Evolutionary conservation across 2,329 filamentous ascomycete species (phyloP).

Genomic region (Akanthomyces lecanii): DNA sequence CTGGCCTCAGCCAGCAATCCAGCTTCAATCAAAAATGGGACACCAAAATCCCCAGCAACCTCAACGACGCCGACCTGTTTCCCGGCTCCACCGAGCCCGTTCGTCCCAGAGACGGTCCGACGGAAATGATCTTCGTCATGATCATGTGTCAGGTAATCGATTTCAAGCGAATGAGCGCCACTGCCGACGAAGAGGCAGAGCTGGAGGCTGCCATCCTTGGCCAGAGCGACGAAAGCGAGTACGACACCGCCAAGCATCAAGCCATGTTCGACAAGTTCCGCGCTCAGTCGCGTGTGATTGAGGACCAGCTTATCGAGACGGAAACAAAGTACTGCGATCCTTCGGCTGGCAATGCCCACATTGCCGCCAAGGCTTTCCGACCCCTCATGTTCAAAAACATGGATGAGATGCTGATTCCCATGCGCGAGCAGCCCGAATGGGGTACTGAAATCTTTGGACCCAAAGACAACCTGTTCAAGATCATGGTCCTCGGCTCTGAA

Average conservation of each 20-base stretch:
- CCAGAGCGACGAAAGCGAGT: constrained; percentile 33
- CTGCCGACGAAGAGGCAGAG: constrained; percentile 38
- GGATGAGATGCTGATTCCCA: constrained; percentile 42
- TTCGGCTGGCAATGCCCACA: constrained; percentile 49
- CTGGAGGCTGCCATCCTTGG: constrained; percentile 49
- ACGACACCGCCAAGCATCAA: constrained; percentile 26
- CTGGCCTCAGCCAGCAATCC: constrained; percentile 49
- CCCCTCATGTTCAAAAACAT: constrained; percentile 48
- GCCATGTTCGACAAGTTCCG: constrained; percentile 40
- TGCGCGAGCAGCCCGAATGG: constrained; percentile 45
- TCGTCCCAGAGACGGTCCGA: constrained; percentile 51
- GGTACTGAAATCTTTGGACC: constrained; percentile 45
- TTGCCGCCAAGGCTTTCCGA: constrained; percentile 45
- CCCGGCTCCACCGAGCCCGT: constrained; percentile 49
- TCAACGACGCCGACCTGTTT: constrained; percentile 56
- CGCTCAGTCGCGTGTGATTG: constrained; percentile 38
- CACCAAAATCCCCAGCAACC: constrained; percentile 51
- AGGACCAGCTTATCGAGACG: constrained; percentile 40
- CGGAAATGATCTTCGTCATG: constrained; percentile 57
- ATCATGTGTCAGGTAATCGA: constrained; percentile 47
- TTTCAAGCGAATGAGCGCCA: constrained; percentile 33
- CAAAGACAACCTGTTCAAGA: constrained; percentile 53
- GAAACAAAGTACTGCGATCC: constrained; percentile 49
- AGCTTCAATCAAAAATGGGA: constrained; percentile 49
- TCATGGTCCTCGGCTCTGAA: constrained; percentile 47